Conservation (phyloP, 768 basidiomycete genomes). For the Podaxis pistillaris region DNA sequence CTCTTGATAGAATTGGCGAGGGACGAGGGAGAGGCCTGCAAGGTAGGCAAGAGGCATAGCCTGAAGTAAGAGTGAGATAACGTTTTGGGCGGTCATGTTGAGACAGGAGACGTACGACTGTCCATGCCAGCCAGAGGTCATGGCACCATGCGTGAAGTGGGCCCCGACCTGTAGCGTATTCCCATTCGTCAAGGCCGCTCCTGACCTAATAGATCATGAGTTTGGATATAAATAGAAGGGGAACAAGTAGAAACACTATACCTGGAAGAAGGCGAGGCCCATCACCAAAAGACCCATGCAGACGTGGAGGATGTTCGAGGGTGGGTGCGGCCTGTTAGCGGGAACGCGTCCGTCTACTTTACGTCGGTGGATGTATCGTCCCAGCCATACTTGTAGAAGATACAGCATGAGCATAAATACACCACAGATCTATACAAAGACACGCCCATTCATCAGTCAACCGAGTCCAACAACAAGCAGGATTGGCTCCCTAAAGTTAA, state of each 20-base stretch:
- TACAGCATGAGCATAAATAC: slow-evolving; percentile 49
- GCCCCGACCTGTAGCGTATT: slow-evolving; percentile 32
- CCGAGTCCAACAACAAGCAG: not conserved
- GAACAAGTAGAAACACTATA: slow-evolving; percentile 19
- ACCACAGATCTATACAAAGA: slow-evolving; percentile 44
- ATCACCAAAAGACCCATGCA: slow-evolving; percentile 49
- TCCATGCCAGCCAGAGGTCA: slow-evolving; percentile 45
- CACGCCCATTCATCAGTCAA: not conserved
- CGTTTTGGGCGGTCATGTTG: slow-evolving; percentile 1
- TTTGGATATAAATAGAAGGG: not conserved
- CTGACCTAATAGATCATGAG: slow-evolving; percentile 28
- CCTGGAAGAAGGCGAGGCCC: slow-evolving; percentile 51
- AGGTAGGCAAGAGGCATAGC: slow-evolving; percentile 44
- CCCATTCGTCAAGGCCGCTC: slow-evolving; percentile 47
- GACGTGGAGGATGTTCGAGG: slow-evolving; percentile 57
- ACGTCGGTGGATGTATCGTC: slow-evolving; percentile 49
- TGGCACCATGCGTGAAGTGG: slow-evolving; percentile 36
- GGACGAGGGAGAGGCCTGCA: slow-evolving; percentile 40
- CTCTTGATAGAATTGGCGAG: slow-evolving; percentile 43
- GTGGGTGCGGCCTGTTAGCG: slow-evolving; percentile 40
- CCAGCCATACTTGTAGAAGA: slow-evolving; percentile 50
- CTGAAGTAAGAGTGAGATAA: slow-evolving; percentile 22
- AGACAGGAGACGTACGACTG: slow-evolving; percentile 33
- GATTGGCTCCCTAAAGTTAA: not conserved
- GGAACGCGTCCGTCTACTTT: slow-evolving; percentile 29